Conservation (phyloP, 768 basidiomycete species). For the Basidioascus undulatus region DNA sequence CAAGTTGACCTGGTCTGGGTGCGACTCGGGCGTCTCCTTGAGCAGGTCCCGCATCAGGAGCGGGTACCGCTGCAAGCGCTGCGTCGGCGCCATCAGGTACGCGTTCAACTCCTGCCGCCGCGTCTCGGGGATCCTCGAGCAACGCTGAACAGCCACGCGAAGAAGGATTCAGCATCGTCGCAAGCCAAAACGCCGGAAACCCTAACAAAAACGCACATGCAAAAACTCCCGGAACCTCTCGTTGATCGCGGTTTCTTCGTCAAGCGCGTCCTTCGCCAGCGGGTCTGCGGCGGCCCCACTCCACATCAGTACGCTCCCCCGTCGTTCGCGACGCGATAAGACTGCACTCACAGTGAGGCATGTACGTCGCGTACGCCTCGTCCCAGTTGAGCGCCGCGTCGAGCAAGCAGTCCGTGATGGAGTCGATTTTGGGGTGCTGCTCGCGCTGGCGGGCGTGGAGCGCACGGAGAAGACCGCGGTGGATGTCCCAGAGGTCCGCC, state of each 20-base stretch:
- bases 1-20: constrained; percentile 62
- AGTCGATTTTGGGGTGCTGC: constrained; percentile 53
- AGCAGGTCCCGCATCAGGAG: constrained; percentile 57
- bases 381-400: constrained; percentile 70
- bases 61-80: constrained; percentile 67
- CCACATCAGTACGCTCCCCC: no score
- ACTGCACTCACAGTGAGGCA: constrained; percentile 10
- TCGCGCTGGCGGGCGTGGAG: constrained; percentile 72
- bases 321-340: no score
- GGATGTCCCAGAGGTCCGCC: constrained; percentile 61
- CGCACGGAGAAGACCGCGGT: constrained; percentile 55
- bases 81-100: constrained; percentile 80
- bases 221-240: constrained; percentile 59
- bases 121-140: constrained; percentile 42
- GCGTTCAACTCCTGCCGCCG: constrained; percentile 73
- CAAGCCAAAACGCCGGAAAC: no score
- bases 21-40: constrained; percentile 43
- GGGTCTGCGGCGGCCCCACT: no score
- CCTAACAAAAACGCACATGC: constrained; percentile 31
- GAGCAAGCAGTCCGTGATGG: constrained; percentile 73
- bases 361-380: constrained; percentile 56
- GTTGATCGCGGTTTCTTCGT: constrained; percentile 64
- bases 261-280: constrained; percentile 59
- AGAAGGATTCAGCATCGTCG: no score
- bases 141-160: no score